Evolutionary conservation across 352 stramenopile species (phyloP).

Genomic region (Pythium brassicae): DNA sequence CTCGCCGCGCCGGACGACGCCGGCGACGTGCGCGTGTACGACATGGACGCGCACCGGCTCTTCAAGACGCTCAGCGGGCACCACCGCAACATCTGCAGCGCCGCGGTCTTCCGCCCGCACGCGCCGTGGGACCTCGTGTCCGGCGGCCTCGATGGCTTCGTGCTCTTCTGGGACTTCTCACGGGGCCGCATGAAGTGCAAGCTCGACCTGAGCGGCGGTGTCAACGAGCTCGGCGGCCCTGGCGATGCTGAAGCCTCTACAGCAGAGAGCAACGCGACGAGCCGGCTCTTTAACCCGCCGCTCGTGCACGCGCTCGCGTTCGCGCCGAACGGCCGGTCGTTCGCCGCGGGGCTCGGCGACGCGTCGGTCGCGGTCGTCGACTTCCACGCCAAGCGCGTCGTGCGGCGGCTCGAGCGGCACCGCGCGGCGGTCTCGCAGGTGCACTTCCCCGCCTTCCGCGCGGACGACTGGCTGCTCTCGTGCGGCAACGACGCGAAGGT

Average conservation of each 20-base stretch:
- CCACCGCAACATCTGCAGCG: constrained; percentile 68
- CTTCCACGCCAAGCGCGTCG: constrained; percentile 47
- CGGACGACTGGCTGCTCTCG: constrained; percentile 51
- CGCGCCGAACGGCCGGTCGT: constrained; percentile 52
- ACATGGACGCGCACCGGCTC: constrained; percentile 45
- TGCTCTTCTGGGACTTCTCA: constrained; percentile 78
- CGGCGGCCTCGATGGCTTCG: constrained; percentile 57
- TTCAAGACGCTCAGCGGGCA: constrained; percentile 65
- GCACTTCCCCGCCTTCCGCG: constrained; percentile 49
- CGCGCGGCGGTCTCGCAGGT: constrained; percentile 52
- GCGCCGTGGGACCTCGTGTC: constrained; percentile 73
- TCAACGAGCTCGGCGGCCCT: constrained; percentile 32
- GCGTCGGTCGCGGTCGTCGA: constrained; percentile 59
- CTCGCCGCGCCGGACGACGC: constrained; percentile 62
- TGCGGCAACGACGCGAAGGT: constrained; percentile 67
- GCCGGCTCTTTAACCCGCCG: constrained; percentile 73
- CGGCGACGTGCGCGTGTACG: constrained; percentile 66
- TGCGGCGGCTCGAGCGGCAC: constrained; percentile 49
- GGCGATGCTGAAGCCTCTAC: neutral
- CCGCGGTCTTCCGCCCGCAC: constrained; percentile 61
- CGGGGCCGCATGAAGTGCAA: constrained; percentile 62
- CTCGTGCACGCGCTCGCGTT: constrained; percentile 69
- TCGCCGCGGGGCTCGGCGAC: constrained; percentile 65
- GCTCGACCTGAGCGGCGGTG: constrained; percentile 57
- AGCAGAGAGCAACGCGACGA: constrained; percentile 9